phyloP scores from a whole-genome alignment of 805 yeast species.

The Candida adriatica region DNA sequence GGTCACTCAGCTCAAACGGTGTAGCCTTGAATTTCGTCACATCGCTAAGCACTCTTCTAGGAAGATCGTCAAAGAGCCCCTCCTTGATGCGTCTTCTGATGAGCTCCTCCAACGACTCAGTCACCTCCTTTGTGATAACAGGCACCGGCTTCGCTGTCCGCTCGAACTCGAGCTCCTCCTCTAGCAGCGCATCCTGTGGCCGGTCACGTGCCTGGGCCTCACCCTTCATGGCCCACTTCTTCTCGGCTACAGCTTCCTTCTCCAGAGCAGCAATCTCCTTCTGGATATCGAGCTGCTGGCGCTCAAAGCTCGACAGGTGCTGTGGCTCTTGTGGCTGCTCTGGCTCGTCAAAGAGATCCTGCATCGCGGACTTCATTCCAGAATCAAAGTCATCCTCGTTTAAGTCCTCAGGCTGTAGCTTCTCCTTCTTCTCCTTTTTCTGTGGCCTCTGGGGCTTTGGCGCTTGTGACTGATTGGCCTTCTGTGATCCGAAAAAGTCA shows the following conservation, averaged over 20 bases:
- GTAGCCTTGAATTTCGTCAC: slow-evolving; percentile 53
- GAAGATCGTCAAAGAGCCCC: slow-evolving; percentile 77
- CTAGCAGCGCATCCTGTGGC: slow-evolving; percentile 76
- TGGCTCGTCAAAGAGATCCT: slow-evolving; percentile 33
- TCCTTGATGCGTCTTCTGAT: slow-evolving; percentile 75
- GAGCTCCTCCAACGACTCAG: slow-evolving; percentile 82
- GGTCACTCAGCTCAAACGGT: slow-evolving; percentile 66
- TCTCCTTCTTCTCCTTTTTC: slow-evolving; percentile 17
- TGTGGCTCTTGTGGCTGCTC: slow-evolving; percentile 34
- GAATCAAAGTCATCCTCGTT: slow-evolving; percentile 47
- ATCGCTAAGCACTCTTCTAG: slow-evolving; percentile 62
- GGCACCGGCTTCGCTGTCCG: slow-evolving; percentile 95
- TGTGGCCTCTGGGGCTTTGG: not conserved
- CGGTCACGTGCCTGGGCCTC: slow-evolving; percentile 79
- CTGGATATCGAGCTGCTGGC: slow-evolving; percentile 70
- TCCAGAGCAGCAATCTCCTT: slow-evolving; percentile 75
- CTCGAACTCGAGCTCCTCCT: slow-evolving; percentile 82
- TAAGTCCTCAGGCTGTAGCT: slow-evolving; percentile 6
- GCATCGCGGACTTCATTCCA: slow-evolving; percentile 50
- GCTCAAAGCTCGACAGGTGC: slow-evolving; percentile 69
- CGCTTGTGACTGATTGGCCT: slow-evolving; percentile 1
- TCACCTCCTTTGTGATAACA: slow-evolving; percentile 81
- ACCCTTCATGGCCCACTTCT: slow-evolving; percentile 92
- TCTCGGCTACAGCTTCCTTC: slow-evolving; percentile 81
- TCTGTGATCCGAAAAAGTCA: slow-evolving; percentile 54